Percentiles rank a stretch among this genome's conserved stretches.
Evolutionary conservation across 2,329 filamentous ascomycete species (phyloP).

Genomic region (Cercospora sp.): DNA sequence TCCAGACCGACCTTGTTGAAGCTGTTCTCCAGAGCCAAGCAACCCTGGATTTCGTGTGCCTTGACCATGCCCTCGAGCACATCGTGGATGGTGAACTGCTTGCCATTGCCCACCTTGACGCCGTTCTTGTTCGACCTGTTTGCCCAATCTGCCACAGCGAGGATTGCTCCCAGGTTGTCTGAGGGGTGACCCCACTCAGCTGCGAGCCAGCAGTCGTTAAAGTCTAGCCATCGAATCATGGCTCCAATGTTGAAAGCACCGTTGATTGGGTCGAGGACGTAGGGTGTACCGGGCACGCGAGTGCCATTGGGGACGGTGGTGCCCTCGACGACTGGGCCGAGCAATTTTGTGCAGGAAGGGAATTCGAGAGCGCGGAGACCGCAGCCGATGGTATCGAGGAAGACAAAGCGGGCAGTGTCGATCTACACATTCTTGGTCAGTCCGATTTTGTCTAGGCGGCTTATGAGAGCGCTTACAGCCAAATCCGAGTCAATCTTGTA

Average conservation of each 20-base stretch:
- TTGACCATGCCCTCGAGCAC: constrained; percentile 94
- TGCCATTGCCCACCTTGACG: constrained; percentile 68
- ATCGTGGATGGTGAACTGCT: constrained; percentile 84
- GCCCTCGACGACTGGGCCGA: constrained; percentile 87
- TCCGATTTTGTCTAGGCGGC: neutral
- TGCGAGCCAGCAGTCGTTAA: constrained; percentile 99
- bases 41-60: constrained; percentile 98
- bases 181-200: constrained; percentile 99
- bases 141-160: constrained; percentile 96
- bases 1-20: constrained; percentile 98
- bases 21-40: constrained; percentile 93
- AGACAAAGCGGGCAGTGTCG: constrained; percentile 94
- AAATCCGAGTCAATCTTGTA: constrained; percentile 88
- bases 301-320: constrained; percentile 90
- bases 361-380: constrained; percentile 94
- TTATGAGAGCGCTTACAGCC: constrained; percentile 63
- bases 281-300: constrained; percentile 86
- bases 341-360: constrained; percentile 91
- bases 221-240: constrained; percentile 99
- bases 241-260: constrained; percentile 98
- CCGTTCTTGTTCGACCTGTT: constrained; percentile 89
- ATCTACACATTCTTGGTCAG: constrained; percentile 56
- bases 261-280: constrained; percentile 91
- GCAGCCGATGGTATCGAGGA: constrained; percentile 95
- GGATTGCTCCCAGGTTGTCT: constrained; percentile 95